Conservation (phyloP, 768 basidiomycete species). For the Guyanaporus albipodus region DNA sequence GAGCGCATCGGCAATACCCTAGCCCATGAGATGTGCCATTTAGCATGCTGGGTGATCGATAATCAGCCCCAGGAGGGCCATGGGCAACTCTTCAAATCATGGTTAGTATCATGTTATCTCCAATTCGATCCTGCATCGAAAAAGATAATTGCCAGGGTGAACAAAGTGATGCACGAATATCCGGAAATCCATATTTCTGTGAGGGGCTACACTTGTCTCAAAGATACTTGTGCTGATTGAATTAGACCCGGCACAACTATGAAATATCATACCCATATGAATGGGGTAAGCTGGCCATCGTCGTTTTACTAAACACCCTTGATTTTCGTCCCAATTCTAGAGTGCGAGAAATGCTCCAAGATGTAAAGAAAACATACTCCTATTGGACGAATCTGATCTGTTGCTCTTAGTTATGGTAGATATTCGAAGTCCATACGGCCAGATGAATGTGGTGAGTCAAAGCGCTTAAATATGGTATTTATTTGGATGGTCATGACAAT, state of each 20-base stretch:
- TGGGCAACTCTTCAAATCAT: conserved; percentile 66
- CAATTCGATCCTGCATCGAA: background rate
- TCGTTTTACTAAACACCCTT: background rate
- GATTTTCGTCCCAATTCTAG: conserved; percentile 32
- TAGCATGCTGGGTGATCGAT: conserved; percentile 83
- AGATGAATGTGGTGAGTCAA: conserved; percentile 54
- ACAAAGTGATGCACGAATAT: conserved; percentile 60
- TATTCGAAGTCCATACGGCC: conserved; percentile 70
- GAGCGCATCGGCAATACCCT: conserved; percentile 80
- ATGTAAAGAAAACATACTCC: conserved; percentile 38
- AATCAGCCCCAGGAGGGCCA: conserved; percentile 67
- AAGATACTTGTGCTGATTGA: background rate
- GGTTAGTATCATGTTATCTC: conserved; percentile 40
- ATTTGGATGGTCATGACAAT: background rate
- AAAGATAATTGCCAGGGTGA: conserved; percentile 43
- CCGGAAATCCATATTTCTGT: conserved; percentile 74
- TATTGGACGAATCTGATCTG: conserved; percentile 4
- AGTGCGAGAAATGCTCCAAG: conserved; percentile 60
- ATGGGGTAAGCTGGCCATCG: conserved; percentile 52
- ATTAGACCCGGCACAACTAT: conserved; percentile 67
- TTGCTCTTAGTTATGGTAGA: conserved; percentile 56
- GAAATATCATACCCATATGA: conserved; percentile 69
- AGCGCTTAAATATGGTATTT: background rate
- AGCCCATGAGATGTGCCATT: conserved; percentile 90
- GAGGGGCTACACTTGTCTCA: conserved; percentile 13